Conservation (phyloP, 192 early-diverging fungal genomes). For the Diversispora epigaea region DNA sequence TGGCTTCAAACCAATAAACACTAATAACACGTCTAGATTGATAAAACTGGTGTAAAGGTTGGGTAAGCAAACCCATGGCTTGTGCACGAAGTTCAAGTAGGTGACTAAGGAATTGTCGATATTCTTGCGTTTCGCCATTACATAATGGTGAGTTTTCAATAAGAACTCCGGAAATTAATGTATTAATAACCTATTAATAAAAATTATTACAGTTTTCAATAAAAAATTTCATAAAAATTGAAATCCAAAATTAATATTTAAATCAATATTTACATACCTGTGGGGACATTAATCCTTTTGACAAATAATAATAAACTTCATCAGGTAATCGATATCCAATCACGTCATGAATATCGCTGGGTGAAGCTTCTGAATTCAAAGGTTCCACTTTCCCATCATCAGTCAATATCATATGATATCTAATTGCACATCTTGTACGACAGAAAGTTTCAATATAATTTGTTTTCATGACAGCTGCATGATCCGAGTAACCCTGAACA, state of each 20-base stretch:
- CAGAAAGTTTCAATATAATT: conserved; percentile 72
- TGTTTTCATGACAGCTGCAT: conserved; percentile 51
- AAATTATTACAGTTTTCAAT: background rate
- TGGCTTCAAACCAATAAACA: conserved; percentile 59
- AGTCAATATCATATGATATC: conserved; percentile 69
- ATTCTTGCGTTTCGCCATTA: conserved; percentile 80
- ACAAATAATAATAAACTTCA: conserved; percentile 67
- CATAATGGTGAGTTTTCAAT: conserved; percentile 72
- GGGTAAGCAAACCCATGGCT: conserved; percentile 56
- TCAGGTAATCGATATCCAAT: conserved; percentile 78
- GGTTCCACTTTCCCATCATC: conserved; percentile 71
- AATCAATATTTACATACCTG: conserved; percentile 32
- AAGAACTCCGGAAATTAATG: conserved; percentile 62
- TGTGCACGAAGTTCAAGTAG: conserved; percentile 60
- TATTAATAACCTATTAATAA: conserved; percentile 53
- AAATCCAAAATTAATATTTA: background rate
- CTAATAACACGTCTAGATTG: conserved; percentile 64
- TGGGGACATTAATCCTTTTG: conserved; percentile 63
- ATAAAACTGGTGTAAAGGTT: conserved; percentile 64
- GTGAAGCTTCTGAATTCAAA: conserved; percentile 59
- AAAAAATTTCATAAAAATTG: background rate
- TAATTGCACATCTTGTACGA: conserved; percentile 68
- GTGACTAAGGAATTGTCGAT: conserved; percentile 61
- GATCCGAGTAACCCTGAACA: conserved; percentile 63
- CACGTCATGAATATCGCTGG: conserved; percentile 78